A percentile compares a stretch with the other conserved stretches of the same genome.
phyloP scores from a whole-genome alignment of 495 filamentous ascomycete species.

The Xylaria grammica region DNA sequence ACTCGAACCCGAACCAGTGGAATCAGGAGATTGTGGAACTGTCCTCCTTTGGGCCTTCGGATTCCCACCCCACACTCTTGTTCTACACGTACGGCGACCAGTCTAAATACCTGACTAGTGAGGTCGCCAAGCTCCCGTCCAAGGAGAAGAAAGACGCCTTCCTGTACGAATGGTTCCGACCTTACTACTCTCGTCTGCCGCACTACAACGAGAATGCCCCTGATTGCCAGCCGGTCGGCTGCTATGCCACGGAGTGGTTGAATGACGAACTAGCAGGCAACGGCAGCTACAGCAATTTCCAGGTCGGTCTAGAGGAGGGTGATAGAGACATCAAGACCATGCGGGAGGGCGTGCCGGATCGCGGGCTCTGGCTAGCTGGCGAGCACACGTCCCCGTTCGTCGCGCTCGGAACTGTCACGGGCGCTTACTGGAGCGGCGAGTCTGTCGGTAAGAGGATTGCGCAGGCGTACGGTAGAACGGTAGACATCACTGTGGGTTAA shows the following conservation, averaged over 20 bases:
- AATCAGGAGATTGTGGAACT: conserved; percentile 82
- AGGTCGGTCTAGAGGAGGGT: conserved; percentile 72
- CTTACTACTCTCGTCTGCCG: conserved; percentile 77
- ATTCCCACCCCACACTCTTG: conserved; percentile 82
- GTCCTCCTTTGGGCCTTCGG: conserved; percentile 62
- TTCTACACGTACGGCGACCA: conserved; percentile 86
- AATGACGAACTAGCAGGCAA: conserved; percentile 82
- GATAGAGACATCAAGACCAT: conserved; percentile 76
- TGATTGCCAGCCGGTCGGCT: conserved; percentile 65
- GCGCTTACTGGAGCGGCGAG: conserved; percentile 93
- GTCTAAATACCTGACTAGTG: conserved; percentile 52
- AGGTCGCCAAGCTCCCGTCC: conserved; percentile 42
- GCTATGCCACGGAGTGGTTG: conserved; percentile 79
- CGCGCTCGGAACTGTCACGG: conserved; percentile 83
- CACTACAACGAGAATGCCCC: conserved; percentile 59
- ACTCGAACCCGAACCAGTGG: conserved; percentile 70
- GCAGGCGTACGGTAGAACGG: conserved; percentile 39
- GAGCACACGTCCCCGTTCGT: conserved; percentile 94
- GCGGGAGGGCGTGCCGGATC: conserved; percentile 68
- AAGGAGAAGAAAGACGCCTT: conserved; percentile 48
- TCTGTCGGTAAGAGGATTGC: conserved; percentile 69
- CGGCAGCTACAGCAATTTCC: conserved; percentile 93
- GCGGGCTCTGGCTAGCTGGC: conserved; percentile 87
- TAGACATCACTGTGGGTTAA: conserved; percentile 26
- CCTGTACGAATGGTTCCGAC: conserved; percentile 66